Evolutionary conservation across 2,329 filamentous ascomycete genomes (phyloP), one percentile per base, ranked within the genome.

Genomic region (Dothidotthia symphoricarpi): DNA sequence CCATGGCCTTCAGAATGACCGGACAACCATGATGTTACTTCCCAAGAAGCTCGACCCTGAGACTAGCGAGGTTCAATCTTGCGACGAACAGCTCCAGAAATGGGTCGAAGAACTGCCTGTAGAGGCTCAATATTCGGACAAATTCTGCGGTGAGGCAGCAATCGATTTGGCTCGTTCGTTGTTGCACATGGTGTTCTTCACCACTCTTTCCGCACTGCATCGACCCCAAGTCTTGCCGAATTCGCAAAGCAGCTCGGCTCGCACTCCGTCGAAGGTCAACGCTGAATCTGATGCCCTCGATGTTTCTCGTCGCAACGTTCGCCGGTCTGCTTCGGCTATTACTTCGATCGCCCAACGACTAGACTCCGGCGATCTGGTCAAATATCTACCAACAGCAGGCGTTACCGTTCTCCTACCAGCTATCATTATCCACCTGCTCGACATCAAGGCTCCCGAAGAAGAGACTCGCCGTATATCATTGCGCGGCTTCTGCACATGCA

Each of bases 111-210:
- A 81, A 25, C 76, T 95, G 24, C 85, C 88, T 0, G 68, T 77
- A 14, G 81, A 82, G 51, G 89, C 87, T 48, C 78, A 81, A 47
- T 90, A 93, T 52, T 60, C 74, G 39, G 83, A 83, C 43, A 66
- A 80, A 33, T 74, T 78, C 35, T 75, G 69, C 12, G 73, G 81
- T 13, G 82, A 82, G 17, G 46, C 51, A 29, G 24, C 80, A 3
- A 80, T 83, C 32, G 74, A 78, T 46, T 69, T 95, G 3, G 88
- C 95, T 62, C 80, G 87, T 31, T 87, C 86, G n/a, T 75, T 96
- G 14, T 73, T 97, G 24, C 88, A 95, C 66, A 94, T 96, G 85
- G 82, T 95, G 2, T 95, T 94, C 67, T 86, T 89, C 65, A 94
- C 91, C 2, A 94, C 90, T 0, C 77, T 94, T 13, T 95, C 88